These are phyloP conservation scores for Liquidambar formosana DNA, from an alignment of 164 flowering plant genomes.

Conservation along the genomic window DNA sequence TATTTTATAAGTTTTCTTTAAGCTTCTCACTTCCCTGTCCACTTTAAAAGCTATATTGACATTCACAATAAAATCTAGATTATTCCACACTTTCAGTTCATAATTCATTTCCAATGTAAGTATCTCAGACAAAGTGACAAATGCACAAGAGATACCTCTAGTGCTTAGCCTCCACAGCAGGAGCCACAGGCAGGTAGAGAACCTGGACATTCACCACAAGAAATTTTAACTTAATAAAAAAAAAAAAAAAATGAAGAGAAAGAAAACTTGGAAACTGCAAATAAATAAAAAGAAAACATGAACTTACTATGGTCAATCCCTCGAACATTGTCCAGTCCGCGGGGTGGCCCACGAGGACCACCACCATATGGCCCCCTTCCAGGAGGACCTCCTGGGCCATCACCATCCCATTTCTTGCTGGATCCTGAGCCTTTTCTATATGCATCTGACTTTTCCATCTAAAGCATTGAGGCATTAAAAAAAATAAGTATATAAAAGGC, in stretches of 20 bases:
- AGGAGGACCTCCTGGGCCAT: conserved; percentile 89
- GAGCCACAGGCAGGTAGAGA: conserved; percentile 96
- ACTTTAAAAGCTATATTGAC: no score
- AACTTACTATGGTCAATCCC: conserved; percentile 89
- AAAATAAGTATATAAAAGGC: background rate
- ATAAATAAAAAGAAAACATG: background rate
- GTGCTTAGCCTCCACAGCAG: conserved; percentile 72
- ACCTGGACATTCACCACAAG: conserved; percentile 40
- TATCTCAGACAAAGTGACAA: background rate
- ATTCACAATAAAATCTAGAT: no score
- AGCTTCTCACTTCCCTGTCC: no score
- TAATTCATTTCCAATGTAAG: background rate
- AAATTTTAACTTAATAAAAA: background rate
- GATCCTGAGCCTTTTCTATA: conserved; percentile 75
- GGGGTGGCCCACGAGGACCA: conserved; percentile 80
- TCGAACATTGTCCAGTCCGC: conserved; percentile 86
- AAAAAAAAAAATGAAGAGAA: background rate
- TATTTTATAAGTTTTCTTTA: no score
- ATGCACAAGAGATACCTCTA: conserved; percentile 4
- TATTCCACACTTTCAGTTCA: no score
- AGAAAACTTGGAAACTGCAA: background rate
- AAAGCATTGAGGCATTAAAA: conserved; percentile 2
- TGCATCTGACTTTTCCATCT: conserved; percentile 96
- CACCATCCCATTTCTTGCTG: conserved; percentile 95
- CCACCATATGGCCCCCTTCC: conserved; percentile 92